Evolutionary conservation across 352 stramenopile species (phyloP), one percentile per base, ranked within the genome.

Genomic region (Hyaloperonospora brassicae): DNA sequence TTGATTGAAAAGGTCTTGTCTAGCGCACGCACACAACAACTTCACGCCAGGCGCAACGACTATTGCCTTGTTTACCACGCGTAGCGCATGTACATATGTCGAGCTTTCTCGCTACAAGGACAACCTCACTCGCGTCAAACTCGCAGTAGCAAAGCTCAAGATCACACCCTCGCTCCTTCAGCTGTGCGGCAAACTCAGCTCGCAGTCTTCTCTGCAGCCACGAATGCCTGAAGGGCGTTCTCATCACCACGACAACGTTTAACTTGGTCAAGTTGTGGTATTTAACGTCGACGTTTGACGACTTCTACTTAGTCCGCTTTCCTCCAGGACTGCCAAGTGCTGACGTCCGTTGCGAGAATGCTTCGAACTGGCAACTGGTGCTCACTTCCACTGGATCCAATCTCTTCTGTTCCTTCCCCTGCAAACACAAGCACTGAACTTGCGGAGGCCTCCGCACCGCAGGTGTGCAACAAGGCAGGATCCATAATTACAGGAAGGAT

Each of bases 201-300:
- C 46, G 49, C 14, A 74, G 38, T 5, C 24, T 21, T 5, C 46
- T 10, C 2, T 36, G 30, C 17, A 17, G 17, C 27, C 57, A 47
- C 41, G 89, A 66, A 36, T 86, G 66, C 49, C 69, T 57, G 27
- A 89, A 76, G 57, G 78, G 90, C 42, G 64, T 66, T 8, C 69
- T 62, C 27, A 90, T 57, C 14, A 89, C 72, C 1, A 73, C 23
- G 14, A 89, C 48, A 24, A 61, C 60, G 27, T 84, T 68, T 1
- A 64, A 31, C 30, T 83, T 61, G 17, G 59, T 71, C 25, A 55
- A 48, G 11, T 52, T 62, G 13, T 62, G 61, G 17, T 17, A 17
- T 17, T 17, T 17, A 17, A 17, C 17, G 17, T 17, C 17, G 17
- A 6, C 89, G 79, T 45, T 93, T 93, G 42, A 73, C 74, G 47